Base-by-base conservation (phyloP, 2,329 filamentous ascomycete genomes). In the Exophiala aquamarina region DNA sequence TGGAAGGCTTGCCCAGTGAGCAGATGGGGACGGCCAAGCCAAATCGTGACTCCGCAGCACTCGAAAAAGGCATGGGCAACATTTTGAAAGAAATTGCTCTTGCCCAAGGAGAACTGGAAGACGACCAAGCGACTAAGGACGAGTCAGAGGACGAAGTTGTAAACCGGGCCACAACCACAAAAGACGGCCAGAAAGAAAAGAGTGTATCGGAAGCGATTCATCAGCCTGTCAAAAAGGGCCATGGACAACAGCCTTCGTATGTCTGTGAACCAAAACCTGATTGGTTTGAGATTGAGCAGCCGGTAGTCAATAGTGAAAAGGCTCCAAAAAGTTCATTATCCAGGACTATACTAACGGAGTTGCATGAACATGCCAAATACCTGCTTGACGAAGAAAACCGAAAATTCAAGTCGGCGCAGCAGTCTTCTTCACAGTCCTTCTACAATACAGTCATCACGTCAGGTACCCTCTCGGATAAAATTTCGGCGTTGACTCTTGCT, bases 371-470 rank as follows among this genome's bases (percentile, higher is more conserved):
- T 66, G 90, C 89, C 3, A 80, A 82, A 52, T 75, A 78, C 8
- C 75, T 97, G 5, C 73, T 97, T 15, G 84, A 94, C 44, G 76
- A 82, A 19, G 93, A 98, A 63, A 86, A 86, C 52, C 76, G 81
- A 32, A 75, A 81, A 37, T 98, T 96, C 70, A 77, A 78, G 45
- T 80, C 82, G 19, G 84, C 78, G 32, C 76, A 89, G 57, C 73
- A 87, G 46, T 82, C 87, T 5, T 82, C 88, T 41, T 92, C 91
- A 32, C 87, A 94, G 69, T 95, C 91, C 66, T 98, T 98, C 74
- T 84, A 97, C 76, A 89, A 91, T 1, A 95, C 90, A 14, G 96
- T 98, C 66, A 96, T 97, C 88, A 76, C 89, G 8, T 94, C 91
- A 2, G 93, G 93, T 75, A 98, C 94, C 8, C 81, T 97, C 59